phyloP scores from a whole-genome alignment of 495 filamentous ascomycete genomes.

The Symbiotaphrina buchneri region DNA sequence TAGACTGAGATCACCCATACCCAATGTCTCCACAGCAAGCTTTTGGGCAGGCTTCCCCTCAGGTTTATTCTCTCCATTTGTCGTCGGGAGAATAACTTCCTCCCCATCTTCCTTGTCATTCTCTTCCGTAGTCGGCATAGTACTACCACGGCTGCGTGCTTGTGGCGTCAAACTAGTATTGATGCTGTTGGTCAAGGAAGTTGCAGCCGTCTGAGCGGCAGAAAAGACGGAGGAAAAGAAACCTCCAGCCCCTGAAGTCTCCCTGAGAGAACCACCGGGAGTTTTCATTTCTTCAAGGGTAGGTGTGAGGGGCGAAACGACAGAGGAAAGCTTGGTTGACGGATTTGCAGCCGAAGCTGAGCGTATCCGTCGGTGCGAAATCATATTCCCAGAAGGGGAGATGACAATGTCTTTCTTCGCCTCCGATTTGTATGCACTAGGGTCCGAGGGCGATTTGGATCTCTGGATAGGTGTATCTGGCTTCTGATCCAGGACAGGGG shows the following conservation, averaged over 20 bases:
- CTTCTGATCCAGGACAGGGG: constrained; percentile 13
- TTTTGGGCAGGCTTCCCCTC: constrained; percentile 21
- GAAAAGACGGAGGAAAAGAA: constrained; percentile 92
- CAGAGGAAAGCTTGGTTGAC: constrained; percentile 81
- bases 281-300: constrained; percentile 38
- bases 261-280: constrained; percentile 23
- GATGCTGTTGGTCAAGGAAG: constrained; percentile 58
- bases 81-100: constrained; percentile 4
- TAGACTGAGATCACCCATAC: constrained; percentile 70
- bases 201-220: constrained; percentile 87
- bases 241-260: constrained; percentile 24
- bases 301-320: constrained; percentile 51
- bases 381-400: constrained; percentile 45
- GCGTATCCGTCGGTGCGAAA: constrained; percentile 43
- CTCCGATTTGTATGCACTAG: constrained; percentile 4
- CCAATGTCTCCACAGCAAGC: constrained; percentile 72
- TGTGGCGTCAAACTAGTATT: constrained; percentile 32
- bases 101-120: no score
- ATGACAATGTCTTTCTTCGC: constrained; percentile 7
- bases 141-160: constrained; percentile 9
- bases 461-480: background rate
- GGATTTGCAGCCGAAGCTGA: constrained; percentile 35
- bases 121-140: background rate
- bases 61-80: constrained; percentile 13
- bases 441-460: background rate